These are phyloP conservation scores for Vitis riparia DNA, from an alignment of 164 flowering plant genomes.

Conservation along the genomic window DNA sequence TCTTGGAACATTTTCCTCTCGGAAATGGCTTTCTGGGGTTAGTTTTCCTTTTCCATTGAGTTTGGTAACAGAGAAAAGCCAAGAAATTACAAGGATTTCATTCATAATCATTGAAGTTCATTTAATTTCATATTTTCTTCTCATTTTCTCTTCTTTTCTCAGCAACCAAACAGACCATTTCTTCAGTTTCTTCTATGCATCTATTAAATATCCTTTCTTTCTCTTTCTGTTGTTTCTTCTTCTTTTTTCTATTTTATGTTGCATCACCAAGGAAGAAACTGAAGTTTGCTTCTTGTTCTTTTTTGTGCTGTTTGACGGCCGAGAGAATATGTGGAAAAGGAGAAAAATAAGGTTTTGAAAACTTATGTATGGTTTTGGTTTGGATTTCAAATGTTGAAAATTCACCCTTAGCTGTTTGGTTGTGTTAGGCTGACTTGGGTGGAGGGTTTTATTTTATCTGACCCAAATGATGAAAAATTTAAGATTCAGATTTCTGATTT, in stretches of 20 bases:
- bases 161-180: neutral
- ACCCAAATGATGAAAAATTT: neutral
- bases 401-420: neutral
- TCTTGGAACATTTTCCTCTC: no score
- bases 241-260: neutral
- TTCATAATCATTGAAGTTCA: no score
- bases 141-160: neutral
- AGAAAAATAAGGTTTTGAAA: neutral
- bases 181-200: neutral
- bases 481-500: neutral
- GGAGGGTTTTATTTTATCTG: neutral
- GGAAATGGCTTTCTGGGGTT: slow-evolving; percentile 43
- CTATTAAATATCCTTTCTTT: neutral
- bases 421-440: neutral
- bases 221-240: neutral
- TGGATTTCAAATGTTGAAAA: neutral
- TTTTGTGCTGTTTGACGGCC: no score
- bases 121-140: neutral
- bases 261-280: neutral
- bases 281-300: no score
- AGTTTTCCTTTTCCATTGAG: neutral
- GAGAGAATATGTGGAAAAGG: neutral
- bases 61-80: no score
- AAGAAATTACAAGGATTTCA: no score
- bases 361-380: neutral